Evolutionary conservation across 805 yeast species (phyloP).

Genomic region (Wickerhamiella australiensis): DNA sequence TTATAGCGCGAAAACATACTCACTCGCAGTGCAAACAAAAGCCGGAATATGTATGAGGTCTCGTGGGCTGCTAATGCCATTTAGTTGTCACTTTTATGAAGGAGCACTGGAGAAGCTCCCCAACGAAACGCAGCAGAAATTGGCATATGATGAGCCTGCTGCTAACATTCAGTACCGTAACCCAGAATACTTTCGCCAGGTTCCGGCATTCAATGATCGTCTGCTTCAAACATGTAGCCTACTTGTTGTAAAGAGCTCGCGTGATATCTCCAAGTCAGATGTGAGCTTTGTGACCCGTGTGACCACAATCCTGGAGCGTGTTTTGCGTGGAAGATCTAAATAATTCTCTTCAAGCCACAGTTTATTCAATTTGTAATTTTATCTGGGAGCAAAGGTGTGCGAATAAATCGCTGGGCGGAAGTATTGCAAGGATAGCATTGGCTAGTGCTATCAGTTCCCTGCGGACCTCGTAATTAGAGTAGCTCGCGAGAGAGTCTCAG

Average conservation of each 20-base stretch:
- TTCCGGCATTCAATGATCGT: background rate
- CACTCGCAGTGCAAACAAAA: background rate
- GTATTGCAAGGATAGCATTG: no score
- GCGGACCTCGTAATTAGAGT: no score
- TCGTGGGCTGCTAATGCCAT: background rate
- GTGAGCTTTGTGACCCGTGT: background rate
- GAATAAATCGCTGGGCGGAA: no score
- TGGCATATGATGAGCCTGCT: background rate
- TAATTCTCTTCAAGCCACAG: no score
- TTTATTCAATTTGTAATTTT: no score
- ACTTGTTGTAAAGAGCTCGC: background rate
- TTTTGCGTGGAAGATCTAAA: background rate
- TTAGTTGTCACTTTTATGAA: background rate
- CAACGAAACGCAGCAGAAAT: background rate
- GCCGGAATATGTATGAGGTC: background rate
- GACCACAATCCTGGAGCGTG: background rate
- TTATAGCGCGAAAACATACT: background rate
- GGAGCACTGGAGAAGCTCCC: background rate
- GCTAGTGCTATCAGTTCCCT: no score
- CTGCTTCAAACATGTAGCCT: background rate
- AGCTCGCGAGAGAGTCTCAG: no score
- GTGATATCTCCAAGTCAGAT: background rate
- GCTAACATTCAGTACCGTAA: background rate
- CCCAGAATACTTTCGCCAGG: background rate
- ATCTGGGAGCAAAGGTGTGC: no score